These are phyloP conservation scores for Diaporthe batatas DNA, from an alignment of 2,329 filamentous ascomycete genomes.

Conservation along the genomic window DNA sequence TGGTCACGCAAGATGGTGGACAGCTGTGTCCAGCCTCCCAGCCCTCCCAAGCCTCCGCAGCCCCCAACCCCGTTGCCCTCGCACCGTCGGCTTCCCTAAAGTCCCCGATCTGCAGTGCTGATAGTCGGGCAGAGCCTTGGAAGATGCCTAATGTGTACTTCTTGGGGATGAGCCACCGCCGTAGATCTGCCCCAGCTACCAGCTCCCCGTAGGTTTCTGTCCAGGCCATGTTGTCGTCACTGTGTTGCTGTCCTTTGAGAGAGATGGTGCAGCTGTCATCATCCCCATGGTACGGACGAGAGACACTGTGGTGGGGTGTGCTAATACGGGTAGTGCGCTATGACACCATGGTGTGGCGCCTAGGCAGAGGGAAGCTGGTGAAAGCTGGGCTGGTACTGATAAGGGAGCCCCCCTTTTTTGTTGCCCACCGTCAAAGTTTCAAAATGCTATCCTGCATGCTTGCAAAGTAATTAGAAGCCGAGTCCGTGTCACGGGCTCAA, in stretches of 20 bases:
- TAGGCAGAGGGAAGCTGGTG: conserved; percentile 26
- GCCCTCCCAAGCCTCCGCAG: conserved; percentile 5
- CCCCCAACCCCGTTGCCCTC: neutral
- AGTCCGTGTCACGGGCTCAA: neutral
- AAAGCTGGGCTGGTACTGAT: neutral
- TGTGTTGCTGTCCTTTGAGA: neutral
- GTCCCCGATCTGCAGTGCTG: neutral
- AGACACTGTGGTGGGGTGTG: neutral
- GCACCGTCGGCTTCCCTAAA: neutral
- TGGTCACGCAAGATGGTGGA: conserved; percentile 35
- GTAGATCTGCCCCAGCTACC: neutral
- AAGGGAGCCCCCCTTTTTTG: conserved; percentile 18
- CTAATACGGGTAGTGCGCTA: conserved; percentile 1
- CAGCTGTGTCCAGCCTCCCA: too few species aligned
- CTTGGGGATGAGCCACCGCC: neutral
- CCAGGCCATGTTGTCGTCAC: neutral
- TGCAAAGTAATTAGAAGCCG: conserved; percentile 16
- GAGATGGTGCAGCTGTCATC: neutral
- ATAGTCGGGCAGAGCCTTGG: neutral
- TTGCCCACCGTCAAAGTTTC: conserved; percentile 26
- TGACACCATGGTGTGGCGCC: conserved; percentile 29
- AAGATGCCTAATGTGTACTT: neutral
- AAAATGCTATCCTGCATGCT: conserved; percentile 27
- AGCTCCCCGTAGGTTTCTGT: neutral
- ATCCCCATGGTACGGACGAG: neutral